Evolutionary conservation across 148 eudicot species (phyloP).

Genomic region (Silene uniflora): DNA sequence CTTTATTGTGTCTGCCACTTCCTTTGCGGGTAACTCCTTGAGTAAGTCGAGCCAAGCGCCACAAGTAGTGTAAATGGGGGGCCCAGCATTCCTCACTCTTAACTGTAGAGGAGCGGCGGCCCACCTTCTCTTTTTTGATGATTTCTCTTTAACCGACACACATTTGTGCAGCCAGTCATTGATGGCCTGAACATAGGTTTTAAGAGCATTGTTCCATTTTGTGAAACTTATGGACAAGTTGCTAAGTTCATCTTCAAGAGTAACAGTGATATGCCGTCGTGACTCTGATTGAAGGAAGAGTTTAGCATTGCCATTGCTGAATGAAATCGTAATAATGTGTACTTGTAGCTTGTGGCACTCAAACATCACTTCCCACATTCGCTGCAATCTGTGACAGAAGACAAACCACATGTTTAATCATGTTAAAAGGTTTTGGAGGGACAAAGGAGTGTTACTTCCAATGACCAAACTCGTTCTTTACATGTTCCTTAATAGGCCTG

Average conservation of each 20-base stretch:
- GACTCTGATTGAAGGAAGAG: constrained; percentile 60
- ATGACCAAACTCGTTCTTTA: too few species aligned
- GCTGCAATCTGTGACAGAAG: constrained; percentile 59
- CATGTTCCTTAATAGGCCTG: too few species aligned
- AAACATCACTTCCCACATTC: constrained; percentile 88
- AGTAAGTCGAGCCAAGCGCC: constrained; percentile 71
- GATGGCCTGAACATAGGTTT: constrained; percentile 55
- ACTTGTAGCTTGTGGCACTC: constrained; percentile 81
- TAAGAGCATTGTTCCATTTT: constrained; percentile 70
- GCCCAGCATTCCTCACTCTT: constrained; percentile 44
- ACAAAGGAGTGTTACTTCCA: too few species aligned
- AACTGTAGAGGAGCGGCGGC: constrained; percentile 19
- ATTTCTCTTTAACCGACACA: constrained; percentile 38
- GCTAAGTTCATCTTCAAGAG: constrained; percentile 47
- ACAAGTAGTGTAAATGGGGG: constrained; percentile 76
- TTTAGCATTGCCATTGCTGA: constrained; percentile 33
- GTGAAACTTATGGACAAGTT: constrained; percentile 55
- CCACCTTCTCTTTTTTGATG: constrained; percentile 45
- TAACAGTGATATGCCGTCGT: constrained; percentile 39
- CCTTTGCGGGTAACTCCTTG: constrained; percentile 38
- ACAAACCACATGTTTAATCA: background rate
- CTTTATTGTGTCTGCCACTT: constrained; percentile 49
- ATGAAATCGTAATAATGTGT: constrained; percentile 47
- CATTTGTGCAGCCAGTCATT: constrained; percentile 77
- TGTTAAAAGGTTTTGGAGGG: too few species aligned